phyloP scores from a whole-genome alignment of 2,329 filamentous ascomycete genomes.

The Curvularia lunata region DNA sequence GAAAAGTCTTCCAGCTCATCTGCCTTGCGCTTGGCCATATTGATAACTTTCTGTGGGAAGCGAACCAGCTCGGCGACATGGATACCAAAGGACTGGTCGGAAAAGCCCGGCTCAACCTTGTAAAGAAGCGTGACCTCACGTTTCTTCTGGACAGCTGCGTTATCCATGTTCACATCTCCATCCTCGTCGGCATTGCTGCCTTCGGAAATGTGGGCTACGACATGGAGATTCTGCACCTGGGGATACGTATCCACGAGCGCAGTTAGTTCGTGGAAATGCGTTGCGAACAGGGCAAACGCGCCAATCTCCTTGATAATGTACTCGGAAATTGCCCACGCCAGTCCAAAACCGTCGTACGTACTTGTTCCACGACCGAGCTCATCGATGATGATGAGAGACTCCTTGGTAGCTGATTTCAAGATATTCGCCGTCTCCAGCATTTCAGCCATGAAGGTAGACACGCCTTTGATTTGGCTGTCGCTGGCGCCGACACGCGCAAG shows the following conservation, averaged over 20 bases:
- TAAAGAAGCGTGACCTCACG: slow-evolving; percentile 92
- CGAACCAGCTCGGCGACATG: slow-evolving; percentile 96
- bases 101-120: slow-evolving; percentile 94
- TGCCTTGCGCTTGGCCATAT: slow-evolving; percentile 98
- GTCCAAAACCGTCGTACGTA: slow-evolving; percentile 96
- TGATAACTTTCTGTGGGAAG: slow-evolving; percentile 95
- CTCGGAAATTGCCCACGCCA: slow-evolving; percentile 99
- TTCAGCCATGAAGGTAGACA: slow-evolving; percentile 99
- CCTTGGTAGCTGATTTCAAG: slow-evolving; percentile 91
- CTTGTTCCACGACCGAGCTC: slow-evolving; percentile 95
- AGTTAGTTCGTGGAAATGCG: slow-evolving; percentile 97
- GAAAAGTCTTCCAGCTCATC: slow-evolving; percentile 98
- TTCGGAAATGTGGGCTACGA: slow-evolving; percentile 86
- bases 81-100: slow-evolving; percentile 97
- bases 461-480: slow-evolving; percentile 95
- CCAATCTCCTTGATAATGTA: slow-evolving; percentile 96
- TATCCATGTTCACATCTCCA: slow-evolving; percentile 48
- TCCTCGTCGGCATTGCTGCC: slow-evolving; percentile 26
- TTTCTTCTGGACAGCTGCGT: slow-evolving; percentile 50
- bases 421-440: slow-evolving; percentile 99
- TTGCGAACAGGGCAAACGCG: slow-evolving; percentile 93
- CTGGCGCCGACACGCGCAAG: slow-evolving; percentile 94
- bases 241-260: slow-evolving; percentile 85
- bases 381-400: slow-evolving; percentile 98
- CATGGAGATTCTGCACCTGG: slow-evolving; percentile 91